Base-by-base conservation (phyloP, 345 rosid species). In the Punica granatum region DNA sequence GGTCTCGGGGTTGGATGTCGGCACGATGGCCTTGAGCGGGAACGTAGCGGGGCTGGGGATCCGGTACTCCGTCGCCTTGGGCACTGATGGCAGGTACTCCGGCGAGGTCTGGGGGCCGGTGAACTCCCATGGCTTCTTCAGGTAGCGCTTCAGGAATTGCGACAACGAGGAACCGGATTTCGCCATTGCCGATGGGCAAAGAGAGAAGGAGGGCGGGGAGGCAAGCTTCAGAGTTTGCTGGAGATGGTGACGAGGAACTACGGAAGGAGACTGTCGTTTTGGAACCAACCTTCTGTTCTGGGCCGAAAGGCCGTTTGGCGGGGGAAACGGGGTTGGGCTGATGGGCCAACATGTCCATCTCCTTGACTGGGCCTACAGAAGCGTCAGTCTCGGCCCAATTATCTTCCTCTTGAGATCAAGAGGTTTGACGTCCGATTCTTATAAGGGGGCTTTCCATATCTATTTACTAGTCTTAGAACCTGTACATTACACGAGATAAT, bases 91-190 rank as follows among this genome's bases (percentile, higher is more conserved):
- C 7, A 41, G 63, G 85, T 89, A 94, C 66, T 94, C 99, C 14
- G 99, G 99, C 74, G 81, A 76, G 65, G 92, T 87, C 80, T 94
- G 88, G 7, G 97, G 95, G 12, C 97, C 99, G 14, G 96, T 94
- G 25, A 91, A 82, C 72, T 91, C 95, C 99, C 97, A 94, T 7
- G 99, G 99, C 76, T 89, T 86, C 82, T 89, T 94, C 44, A 94
- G 67, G 83, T 74, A 94, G 4, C 88, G 80, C 72, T 73, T 84
- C 1, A 91, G 88, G 75, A 70, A 82, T 73, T 89, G 90, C 64
- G 88, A 42, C 59, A 89, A 68, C 54, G 90, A 82, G 49, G 83
- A 66, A 36, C 81, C 36, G 42, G 86, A 68, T 76, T 91, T 91
- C 79, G 92, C 92, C 97, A 87, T 91, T 15, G 73, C 21, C 61